These are phyloP conservation scores for Spizellomyces punctatus DNA, from an alignment of 192 early-diverging fungal genomes.

Conservation along the genomic window DNA sequence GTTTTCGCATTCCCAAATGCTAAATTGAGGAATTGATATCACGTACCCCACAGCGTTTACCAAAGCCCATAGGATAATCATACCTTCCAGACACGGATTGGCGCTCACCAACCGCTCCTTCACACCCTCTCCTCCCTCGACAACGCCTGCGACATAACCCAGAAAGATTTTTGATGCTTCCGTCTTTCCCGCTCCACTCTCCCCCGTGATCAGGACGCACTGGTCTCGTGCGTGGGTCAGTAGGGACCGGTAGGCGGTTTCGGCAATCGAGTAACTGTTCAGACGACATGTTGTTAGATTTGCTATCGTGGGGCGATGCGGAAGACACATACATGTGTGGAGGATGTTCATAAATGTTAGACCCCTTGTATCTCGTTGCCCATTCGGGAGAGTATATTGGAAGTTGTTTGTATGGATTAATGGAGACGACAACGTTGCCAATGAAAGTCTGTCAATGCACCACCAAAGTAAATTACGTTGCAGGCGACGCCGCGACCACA, in stretches of 20 bases:
- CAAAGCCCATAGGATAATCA: constrained; percentile 50
- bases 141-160: constrained; percentile 90
- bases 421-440: constrained; percentile 39
- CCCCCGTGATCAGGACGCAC: constrained; percentile 56
- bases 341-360: constrained; percentile 1
- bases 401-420: constrained; percentile 43
- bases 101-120: constrained; percentile 34
- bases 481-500: neutral
- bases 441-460: constrained; percentile 31
- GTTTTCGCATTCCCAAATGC: constrained; percentile 56
- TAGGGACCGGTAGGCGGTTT: constrained; percentile 42
- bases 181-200: constrained; percentile 59
- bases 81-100: constrained; percentile 42
- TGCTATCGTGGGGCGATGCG: constrained; percentile 3
- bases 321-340: constrained; percentile 24
- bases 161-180: constrained; percentile 63
- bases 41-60: constrained; percentile 38
- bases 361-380: constrained; percentile 11
- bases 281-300: neutral
- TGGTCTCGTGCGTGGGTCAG: constrained; percentile 40
- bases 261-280: constrained; percentile 43
- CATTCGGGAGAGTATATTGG: constrained; percentile 31
- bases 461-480: neutral
- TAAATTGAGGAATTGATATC: constrained; percentile 43
- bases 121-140: constrained; percentile 22